Conservation (phyloP, 805 yeast species). For the Zygoascus flipseniorum region DNA sequence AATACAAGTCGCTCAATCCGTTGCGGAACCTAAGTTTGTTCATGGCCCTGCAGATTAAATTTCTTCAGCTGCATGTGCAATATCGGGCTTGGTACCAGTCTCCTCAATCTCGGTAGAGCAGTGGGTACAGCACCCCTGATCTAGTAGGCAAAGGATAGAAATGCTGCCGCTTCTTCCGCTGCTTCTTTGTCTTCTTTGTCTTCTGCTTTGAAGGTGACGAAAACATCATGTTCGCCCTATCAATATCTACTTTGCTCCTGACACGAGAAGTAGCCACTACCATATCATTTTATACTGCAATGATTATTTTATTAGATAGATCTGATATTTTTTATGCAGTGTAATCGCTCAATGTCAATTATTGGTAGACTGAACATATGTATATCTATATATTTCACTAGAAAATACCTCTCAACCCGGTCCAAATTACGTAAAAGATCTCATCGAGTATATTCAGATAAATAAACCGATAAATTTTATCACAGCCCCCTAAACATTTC, state of each 20-base stretch:
- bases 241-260: too few relatives aligned
- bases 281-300: too few relatives aligned
- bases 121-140: slow-evolving; percentile 22
- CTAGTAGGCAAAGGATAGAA: background rate
- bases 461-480: background rate
- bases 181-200: slow-evolving; percentile 66
- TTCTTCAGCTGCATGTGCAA: background rate
- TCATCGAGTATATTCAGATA: too few relatives aligned
- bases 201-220: slow-evolving; percentile 64
- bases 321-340: too few relatives aligned
- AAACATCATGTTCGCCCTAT: too few relatives aligned
- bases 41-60: background rate
- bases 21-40: background rate
- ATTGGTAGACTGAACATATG: too few relatives aligned
- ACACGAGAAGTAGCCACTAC: too few relatives aligned
- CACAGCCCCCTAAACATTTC: background rate
- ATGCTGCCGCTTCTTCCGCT: slow-evolving; percentile 41
- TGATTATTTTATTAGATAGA: too few relatives aligned
- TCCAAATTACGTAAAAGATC: too few relatives aligned
- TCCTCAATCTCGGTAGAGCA: slow-evolving; percentile 1
- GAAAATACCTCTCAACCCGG: too few relatives aligned
- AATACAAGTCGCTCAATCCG: slow-evolving; percentile 7
- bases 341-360: too few relatives aligned
- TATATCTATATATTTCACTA: too few relatives aligned
- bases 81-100: background rate